phyloP scores from a whole-genome alignment of 345 rosid species.

The Gynandropsis gynandra region DNA sequence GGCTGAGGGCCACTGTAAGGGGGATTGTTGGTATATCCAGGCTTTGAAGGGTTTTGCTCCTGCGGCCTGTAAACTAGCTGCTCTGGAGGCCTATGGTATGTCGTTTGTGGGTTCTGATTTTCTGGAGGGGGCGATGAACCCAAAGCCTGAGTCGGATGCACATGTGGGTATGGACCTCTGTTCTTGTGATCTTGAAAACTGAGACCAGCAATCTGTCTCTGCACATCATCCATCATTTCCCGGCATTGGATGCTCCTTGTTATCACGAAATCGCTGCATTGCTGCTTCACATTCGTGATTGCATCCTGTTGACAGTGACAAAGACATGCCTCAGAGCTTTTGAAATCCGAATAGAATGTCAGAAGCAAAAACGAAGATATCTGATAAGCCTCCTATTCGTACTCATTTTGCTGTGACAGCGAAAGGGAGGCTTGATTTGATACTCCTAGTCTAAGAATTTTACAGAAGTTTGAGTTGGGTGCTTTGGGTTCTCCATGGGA shows the following conservation, averaged over 20 bases:
- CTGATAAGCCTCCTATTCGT: no score
- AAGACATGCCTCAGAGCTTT: slow-evolving; percentile 13
- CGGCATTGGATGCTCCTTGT: slow-evolving; percentile 94
- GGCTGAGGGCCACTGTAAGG: slow-evolving; percentile 51
- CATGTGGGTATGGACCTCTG: slow-evolving; percentile 59
- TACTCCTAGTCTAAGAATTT: no score
- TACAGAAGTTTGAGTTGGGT: no score
- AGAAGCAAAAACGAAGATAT: not conserved
- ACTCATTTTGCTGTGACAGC: no score
- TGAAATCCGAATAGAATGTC: slow-evolving; percentile 7
- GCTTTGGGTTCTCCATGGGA: no score
- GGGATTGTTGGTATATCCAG: slow-evolving; percentile 46
- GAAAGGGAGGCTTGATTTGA: no score
- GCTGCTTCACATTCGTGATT: slow-evolving; percentile 89
- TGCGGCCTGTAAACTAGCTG: slow-evolving; percentile 50
- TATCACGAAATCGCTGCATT: slow-evolving; percentile 95
- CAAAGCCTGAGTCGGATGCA: slow-evolving; percentile 52
- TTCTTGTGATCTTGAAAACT: slow-evolving; percentile 78
- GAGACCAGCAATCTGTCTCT: slow-evolving; percentile 79
- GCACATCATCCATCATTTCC: slow-evolving; percentile 97
- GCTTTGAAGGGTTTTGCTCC: slow-evolving; percentile 49
- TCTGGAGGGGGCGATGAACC: slow-evolving; percentile 41
- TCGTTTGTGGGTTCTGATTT: slow-evolving; percentile 46
- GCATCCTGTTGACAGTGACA: slow-evolving; percentile 61
- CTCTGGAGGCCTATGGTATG: slow-evolving; percentile 56